Percentiles rank a stretch among this genome's conserved stretches.
These are phyloP conservation scores for Auricularia heimuer DNA, from an alignment of 768 basidiomycete species.

Conservation along the genomic window DNA sequence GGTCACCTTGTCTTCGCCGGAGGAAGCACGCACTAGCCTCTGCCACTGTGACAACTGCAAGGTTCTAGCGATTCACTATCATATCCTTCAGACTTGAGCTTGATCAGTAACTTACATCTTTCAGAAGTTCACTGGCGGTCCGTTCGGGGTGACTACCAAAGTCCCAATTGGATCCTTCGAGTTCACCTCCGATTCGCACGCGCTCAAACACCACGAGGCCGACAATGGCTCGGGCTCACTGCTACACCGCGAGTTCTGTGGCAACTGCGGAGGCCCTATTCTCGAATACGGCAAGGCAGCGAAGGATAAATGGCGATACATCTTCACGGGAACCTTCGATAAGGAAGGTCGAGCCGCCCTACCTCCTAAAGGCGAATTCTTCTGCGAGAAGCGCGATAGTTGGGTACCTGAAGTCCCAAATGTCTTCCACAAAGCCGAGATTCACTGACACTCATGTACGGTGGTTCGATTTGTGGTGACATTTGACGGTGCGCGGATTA, in stretches of 20 bases:
- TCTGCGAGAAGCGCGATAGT: neutral
- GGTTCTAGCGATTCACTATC: no score
- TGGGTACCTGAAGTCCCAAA: neutral
- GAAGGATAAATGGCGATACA: neutral
- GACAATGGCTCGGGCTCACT: neutral
- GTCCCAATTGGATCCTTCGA: neutral
- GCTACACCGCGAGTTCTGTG: neutral
- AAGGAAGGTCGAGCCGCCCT: neutral
- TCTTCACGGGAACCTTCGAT: neutral
- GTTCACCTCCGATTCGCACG: neutral
- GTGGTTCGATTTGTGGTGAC: no score
- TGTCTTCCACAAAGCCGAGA: neutral
- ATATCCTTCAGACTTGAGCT: neutral
- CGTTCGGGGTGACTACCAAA: neutral
- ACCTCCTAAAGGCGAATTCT: neutral
- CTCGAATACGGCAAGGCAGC: neutral
- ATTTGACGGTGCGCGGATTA: no score
- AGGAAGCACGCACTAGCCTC: neutral
- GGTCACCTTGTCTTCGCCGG: neutral
- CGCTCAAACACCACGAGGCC: neutral
- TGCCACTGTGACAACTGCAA: neutral
- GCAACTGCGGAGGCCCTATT: neutral
- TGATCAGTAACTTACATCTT: neutral
- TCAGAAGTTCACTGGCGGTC: neutral
- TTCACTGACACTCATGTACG: no score